Base-by-base conservation (phyloP, 2,329 filamentous ascomycete species). In the Exophiala phaeomuriformis region DNA sequence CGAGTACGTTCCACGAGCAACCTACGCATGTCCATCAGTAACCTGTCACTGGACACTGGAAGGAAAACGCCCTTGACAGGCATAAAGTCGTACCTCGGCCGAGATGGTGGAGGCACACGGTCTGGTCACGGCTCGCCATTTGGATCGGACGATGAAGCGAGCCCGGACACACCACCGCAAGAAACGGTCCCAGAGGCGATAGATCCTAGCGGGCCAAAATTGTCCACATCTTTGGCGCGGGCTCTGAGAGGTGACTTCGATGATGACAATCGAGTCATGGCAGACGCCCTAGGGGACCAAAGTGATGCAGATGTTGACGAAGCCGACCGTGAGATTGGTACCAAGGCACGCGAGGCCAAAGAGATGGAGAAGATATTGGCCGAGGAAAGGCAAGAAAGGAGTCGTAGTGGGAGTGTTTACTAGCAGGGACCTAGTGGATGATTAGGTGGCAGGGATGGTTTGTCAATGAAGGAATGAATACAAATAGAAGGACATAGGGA, bases 61-160 rank as follows among this genome's bases (percentile, higher is more conserved):
- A 57, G 43, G 46, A 57, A 52, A 33, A 46, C 29, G 30, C 30
- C 40, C 31, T 8, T 49, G 29, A 31, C 29, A 19, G 67, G 65
- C 30, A 32, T 57, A 9, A 58, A 56, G 19, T 51, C 60, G 5
- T 61, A 63, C 32, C 53, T 63, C 12, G 74, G 72, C 47, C 70
- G 73, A 41, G 74, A 76, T 52, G 72, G 71, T 35, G 74, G 73
- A 30, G 73, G 73, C 27, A 74, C 72, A 6, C 62, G 68, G 41
- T 75, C 72, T 54, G 74, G 74, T 33, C 68, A 68, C 5, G 70
- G 70, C 49, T 74, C 71, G 53, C 65, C 55, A 5, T 54, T 62
- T 6, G 57, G 57, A 19, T 57, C 57, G 3, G 57, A 59, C 12
- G 57, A 55, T 40, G 57, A 59, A 28, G 50, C 46, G 27, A 55